These are phyloP conservation scores for Debaryomycetaceae sp. DNA, from an alignment of 1,139 yeast species.

Conservation along the genomic window DNA sequence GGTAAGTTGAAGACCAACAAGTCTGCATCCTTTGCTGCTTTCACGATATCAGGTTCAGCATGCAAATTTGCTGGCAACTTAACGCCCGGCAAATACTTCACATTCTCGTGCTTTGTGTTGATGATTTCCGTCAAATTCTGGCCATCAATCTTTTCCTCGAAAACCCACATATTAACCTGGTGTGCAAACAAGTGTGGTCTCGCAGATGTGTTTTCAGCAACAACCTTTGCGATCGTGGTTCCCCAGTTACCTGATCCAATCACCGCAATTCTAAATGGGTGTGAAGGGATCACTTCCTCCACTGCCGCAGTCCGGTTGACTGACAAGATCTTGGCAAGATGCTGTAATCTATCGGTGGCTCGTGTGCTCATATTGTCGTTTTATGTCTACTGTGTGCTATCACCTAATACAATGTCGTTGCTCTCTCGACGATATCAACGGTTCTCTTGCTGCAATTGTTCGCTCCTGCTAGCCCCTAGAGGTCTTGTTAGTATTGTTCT, in stretches of 20 bases:
- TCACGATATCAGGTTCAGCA: constrained; percentile 79
- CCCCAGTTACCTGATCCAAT: constrained; percentile 92
- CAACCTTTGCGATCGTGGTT: constrained; percentile 89
- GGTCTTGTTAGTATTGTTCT: no score
- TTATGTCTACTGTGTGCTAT: neutral
- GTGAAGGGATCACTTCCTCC: constrained; percentile 10
- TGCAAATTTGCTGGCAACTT: constrained; percentile 73
- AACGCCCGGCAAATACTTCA: constrained; percentile 80
- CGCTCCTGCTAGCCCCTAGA: no score
- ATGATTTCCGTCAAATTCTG: constrained; percentile 79
- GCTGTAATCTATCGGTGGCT: constrained; percentile 38
- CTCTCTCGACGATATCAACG: no score
- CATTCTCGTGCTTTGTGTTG: constrained; percentile 83
- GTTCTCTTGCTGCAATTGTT: no score
- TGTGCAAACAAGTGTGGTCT: constrained; percentile 64
- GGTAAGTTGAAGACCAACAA: constrained; percentile 87
- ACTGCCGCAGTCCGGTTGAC: constrained; percentile 19
- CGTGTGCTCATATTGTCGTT: constrained; percentile 7
- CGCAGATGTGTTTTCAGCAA: constrained; percentile 77
- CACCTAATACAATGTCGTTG: no score
- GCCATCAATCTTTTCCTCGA: constrained; percentile 72
- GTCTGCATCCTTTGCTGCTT: constrained; percentile 74
- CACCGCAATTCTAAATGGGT: constrained; percentile 54
- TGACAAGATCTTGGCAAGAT: constrained; percentile 32
- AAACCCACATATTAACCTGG: constrained; percentile 92